A percentile compares a stretch with the other conserved stretches of the same genome.
Conservation (phyloP, 1,139 yeast species). For the Lodderomyces orthopsilosis region DNA sequence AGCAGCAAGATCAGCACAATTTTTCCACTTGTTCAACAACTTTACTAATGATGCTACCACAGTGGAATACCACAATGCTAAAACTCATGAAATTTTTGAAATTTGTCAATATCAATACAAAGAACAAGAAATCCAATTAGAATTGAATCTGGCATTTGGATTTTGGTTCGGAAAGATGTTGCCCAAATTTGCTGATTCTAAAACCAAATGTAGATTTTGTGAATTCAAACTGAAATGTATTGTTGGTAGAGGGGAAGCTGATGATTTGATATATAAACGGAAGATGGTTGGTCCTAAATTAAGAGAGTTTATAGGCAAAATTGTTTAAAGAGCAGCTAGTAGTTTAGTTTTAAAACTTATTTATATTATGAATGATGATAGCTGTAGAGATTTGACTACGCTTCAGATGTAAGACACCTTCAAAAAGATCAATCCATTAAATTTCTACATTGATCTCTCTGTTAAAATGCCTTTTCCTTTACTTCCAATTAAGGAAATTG, state of each 20-base stretch:
- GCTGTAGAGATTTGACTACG: too few relatives aligned
- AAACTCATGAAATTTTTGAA: conserved; percentile 34
- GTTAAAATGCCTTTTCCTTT: conserved; percentile 30
- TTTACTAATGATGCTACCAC: conserved; percentile 35
- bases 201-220: conserved; percentile 51
- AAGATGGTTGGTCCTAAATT: conserved; percentile 16
- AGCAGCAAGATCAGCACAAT: conserved; percentile 53
- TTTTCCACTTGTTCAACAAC: conserved; percentile 35
- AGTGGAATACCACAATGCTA: conserved; percentile 52
- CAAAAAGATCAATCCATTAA: conserved; percentile 33
- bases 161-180: conserved; percentile 57
- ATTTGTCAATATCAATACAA: conserved; percentile 37
- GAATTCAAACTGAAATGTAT: conserved; percentile 41
- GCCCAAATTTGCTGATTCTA: conserved; percentile 39
- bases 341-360: too few relatives aligned
- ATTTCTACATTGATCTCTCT: conserved; percentile 31
- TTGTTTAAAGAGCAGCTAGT: not conserved
- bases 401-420: conserved; percentile 33
- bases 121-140: conserved; percentile 20
- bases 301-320: conserved; percentile 13
- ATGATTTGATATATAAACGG: conserved; percentile 12
- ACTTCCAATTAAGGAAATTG: not conserved
- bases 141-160: conserved; percentile 31
- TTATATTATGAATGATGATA: not conserved
- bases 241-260: conserved; percentile 21